Evolutionary conservation across 208 protist genomes (phyloP).

Genomic region (Trypanosoma platydactyli): DNA sequence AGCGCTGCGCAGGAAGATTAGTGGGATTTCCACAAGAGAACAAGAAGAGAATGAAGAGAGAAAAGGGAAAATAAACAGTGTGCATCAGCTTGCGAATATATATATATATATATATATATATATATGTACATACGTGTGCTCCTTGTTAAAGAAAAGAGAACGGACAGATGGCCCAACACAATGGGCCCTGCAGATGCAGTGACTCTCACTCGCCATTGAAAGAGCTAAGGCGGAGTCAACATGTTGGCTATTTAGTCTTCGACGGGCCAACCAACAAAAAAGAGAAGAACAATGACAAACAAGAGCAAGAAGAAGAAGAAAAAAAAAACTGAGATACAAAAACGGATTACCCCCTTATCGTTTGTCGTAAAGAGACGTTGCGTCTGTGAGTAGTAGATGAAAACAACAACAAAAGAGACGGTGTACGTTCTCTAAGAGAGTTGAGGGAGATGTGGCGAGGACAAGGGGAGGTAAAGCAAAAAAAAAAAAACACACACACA

Average conservation of each 20-base stretch:
- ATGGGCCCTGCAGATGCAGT: no score
- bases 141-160: slow-evolving; percentile 4
- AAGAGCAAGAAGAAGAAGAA: slow-evolving; percentile 1
- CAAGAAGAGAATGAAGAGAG: slow-evolving; percentile 1
- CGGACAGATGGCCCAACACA: neutral
- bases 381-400: no score
- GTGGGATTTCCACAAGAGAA: neutral
- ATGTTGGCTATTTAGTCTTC: no score
- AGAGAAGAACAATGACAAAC: slow-evolving; percentile 1
- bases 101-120: slow-evolving; percentile 21
- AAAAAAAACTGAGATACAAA: neutral
- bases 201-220: no score
- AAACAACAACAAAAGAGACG: neutral
- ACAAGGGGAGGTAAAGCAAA: neutral
- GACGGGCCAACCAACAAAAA: slow-evolving; percentile 11
- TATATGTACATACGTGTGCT: slow-evolving; percentile 21
- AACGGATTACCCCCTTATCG: neutral
- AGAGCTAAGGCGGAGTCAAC: no score
- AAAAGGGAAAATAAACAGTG: slow-evolving; percentile 2
- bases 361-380: no score
- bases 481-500: neutral
- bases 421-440: neutral
- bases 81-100: slow-evolving; percentile 8
- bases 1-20: neutral
- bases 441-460: neutral